Conservation (phyloP, 495 filamentous ascomycete genomes). For the Pseudevernia furfuracea region DNA sequence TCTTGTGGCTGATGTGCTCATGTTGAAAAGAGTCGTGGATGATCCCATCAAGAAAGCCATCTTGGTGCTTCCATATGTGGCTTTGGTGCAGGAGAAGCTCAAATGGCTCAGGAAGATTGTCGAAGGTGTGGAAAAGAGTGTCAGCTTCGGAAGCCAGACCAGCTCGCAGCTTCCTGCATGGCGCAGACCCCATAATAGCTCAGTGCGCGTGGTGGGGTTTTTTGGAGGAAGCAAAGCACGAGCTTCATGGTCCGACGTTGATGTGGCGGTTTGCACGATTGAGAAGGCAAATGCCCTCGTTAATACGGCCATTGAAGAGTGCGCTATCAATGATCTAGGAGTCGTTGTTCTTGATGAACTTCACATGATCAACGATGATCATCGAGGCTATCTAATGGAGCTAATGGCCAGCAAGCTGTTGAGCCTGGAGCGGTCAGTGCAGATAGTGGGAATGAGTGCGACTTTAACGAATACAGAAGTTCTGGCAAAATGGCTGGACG, state of each 20-base stretch:
- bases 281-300: constrained; percentile 83
- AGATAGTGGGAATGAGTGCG: constrained; percentile 79
- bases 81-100: constrained; percentile 76
- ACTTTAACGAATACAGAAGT: constrained; percentile 67
- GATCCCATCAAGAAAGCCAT: constrained; percentile 61
- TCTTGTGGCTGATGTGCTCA: constrained; percentile 66
- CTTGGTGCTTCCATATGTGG: constrained; percentile 73
- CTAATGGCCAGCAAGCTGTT: constrained; percentile 73
- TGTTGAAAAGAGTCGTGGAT: constrained; percentile 64
- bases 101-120: constrained; percentile 67
- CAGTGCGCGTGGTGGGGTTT: constrained; percentile 60
- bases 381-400: constrained; percentile 74
- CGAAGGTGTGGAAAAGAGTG: constrained; percentile 49
- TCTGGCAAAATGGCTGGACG: constrained; percentile 64
- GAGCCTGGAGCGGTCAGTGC: constrained; percentile 58
- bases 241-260: constrained; percentile 63
- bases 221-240: constrained; percentile 65
- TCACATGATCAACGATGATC: constrained; percentile 75
- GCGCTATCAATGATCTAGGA: constrained; percentile 54
- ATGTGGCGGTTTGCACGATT: constrained; percentile 75
- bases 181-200: constrained; percentile 38
- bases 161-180: constrained; percentile 21
- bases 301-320: constrained; percentile 68
- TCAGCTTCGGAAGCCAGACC: constrained; percentile 24
- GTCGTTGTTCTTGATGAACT: constrained; percentile 71